Conservation (phyloP, 441 rosid genomes). For the Rhodomyrtus psidioides region DNA sequence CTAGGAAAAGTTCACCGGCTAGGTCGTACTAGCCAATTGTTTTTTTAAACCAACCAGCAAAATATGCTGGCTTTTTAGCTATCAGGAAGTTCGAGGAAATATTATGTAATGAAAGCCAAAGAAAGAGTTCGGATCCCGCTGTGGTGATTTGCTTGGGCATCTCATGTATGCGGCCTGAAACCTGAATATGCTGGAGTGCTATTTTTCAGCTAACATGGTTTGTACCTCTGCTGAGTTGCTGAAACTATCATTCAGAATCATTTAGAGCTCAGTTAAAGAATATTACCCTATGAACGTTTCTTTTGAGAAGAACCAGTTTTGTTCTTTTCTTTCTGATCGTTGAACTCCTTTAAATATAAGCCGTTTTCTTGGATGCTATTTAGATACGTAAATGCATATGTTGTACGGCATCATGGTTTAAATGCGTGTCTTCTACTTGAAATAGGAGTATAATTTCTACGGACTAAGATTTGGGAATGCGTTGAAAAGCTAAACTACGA, state of each 20-base stretch:
- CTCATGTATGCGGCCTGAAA: neutral
- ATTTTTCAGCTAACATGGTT: neutral
- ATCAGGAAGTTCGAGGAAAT: neutral
- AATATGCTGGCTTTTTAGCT: neutral
- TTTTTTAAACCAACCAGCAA: neutral
- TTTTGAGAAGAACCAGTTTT: neutral
- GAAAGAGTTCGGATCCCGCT: neutral
- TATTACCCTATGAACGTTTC: neutral
- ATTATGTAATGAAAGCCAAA: neutral
- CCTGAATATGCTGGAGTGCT: neutral
- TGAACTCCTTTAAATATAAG: neutral
- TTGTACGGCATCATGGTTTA: neutral
- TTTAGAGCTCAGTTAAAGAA: neutral
- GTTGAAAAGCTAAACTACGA: too few species aligned
- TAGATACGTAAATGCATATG: neutral
- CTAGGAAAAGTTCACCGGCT: neutral
- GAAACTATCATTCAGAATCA: neutral
- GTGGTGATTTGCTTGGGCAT: neutral
- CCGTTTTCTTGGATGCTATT: neutral
- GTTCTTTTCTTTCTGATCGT: neutral
- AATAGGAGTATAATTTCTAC: neutral
- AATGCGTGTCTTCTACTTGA: neutral
- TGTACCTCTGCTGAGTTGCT: neutral
- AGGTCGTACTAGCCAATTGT: neutral
- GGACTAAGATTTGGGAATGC: too few species aligned